Evolutionary conservation across 176 grass and related monocot genomes (phyloP), one percentile per base, ranked within the genome.

Genomic region (Oryza brachyantha): DNA sequence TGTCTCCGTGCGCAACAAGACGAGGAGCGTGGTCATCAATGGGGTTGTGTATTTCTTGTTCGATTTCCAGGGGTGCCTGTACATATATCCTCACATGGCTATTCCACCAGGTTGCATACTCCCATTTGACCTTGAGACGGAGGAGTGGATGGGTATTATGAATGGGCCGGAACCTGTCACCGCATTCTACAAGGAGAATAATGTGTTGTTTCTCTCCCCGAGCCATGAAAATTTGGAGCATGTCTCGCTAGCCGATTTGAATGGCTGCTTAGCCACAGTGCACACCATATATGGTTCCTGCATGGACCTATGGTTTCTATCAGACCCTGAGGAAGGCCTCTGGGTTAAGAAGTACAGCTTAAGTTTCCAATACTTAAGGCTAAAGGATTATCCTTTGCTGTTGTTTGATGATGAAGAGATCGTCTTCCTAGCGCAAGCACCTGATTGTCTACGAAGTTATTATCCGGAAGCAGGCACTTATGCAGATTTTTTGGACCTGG

Each of bases 61-160:
- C 1, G 21, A 16, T 45, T 22, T 17, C 10, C 14, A 3, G 41
- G 16, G 41, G 4, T 14, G 1, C 43, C 43, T 46, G 0, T 17
- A 0, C 4, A 16, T 0, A 14, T 4, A 46, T 46, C 3, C 14
- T 16, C 13, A 14, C 43, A 1, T 2, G n/a, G 7, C 3, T 31
- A 5, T 74, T 32, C 54, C 24, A 25, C 71, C 48, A 74, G 41
- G 14, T n/a, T 26, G 0, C 25, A 66, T 75, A 59, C 19, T 21
- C 13, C 64, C 81, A 10, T 83, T 83, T 25, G 31, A 59, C 62
- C 62, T 83, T 5, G 21, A 76, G 27, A 76, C 34, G 25, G 81
- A 84, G 55, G 26, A 45, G 10, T 84, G 81, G 81, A 68, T 74
- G 63, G 3, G 5, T 4, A 34, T 2, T 29, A 13, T 84, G 19